A percentile compares a stretch with the other conserved stretches of the same genome.
These are phyloP conservation scores for Exobasidium rhododendri DNA, from an alignment of 1,284 basidiomycete species.

Conservation along the genomic window DNA sequence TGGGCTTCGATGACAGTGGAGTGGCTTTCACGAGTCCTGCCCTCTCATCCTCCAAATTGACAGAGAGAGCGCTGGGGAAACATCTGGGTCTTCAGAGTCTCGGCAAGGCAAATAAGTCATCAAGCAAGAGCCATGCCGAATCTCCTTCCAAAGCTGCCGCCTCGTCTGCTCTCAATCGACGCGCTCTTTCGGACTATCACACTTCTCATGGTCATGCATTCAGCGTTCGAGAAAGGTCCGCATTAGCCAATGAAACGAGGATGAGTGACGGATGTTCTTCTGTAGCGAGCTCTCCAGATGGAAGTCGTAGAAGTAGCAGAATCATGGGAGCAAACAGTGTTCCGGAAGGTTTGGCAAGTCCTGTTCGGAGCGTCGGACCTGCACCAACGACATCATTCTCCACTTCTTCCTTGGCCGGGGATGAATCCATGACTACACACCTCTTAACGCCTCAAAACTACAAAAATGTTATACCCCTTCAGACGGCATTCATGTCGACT, in stretches of 20 bases:
- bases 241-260: constrained; percentile 32
- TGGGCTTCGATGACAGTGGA: constrained; percentile 17
- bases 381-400: neutral
- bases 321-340: constrained; percentile 5
- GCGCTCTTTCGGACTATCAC: neutral
- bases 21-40: constrained; percentile 12
- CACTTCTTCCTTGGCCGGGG: constrained; percentile 5
- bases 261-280: constrained; percentile 27
- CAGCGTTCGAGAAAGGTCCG: constrained; percentile 34
- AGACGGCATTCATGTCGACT: constrained; percentile 57
- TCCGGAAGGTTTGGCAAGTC: constrained; percentile 16
- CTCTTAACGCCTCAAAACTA: constrained; percentile 55
- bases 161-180: constrained; percentile 5
- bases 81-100: neutral
- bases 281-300: constrained; percentile 11
- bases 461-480: constrained; percentile 56
- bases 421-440: neutral
- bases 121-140: neutral
- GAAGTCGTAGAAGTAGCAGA: neutral
- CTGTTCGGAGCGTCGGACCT: neutral
- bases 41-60: neutral
- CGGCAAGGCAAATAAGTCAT: constrained; percentile 1
- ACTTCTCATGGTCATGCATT: constrained; percentile 19
- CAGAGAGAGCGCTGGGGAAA: neutral
- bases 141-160: constrained; percentile 14